Conservation (phyloP, 2,329 filamentous ascomycete genomes). For the Sporothrix pallida region DNA sequence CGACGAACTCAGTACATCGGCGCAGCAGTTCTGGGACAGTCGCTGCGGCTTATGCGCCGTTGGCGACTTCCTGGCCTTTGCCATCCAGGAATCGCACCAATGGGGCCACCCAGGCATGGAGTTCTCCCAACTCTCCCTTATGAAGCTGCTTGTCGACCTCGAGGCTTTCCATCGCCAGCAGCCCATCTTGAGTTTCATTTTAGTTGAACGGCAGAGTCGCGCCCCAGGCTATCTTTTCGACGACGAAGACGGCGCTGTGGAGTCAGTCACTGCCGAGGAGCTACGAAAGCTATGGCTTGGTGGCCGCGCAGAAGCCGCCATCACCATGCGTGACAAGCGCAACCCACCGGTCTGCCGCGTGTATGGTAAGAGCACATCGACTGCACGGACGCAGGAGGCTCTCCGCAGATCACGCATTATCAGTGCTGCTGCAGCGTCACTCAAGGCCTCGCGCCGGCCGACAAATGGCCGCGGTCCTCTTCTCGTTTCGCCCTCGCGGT, state of each 20-base stretch:
- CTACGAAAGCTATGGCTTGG: constrained; percentile 33
- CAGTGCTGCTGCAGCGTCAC: constrained; percentile 34
- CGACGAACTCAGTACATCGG: constrained; percentile 11
- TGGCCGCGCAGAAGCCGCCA: background rate
- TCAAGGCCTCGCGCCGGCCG: constrained; percentile 31
- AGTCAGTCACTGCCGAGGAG: constrained; percentile 33
- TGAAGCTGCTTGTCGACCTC: constrained; percentile 44
- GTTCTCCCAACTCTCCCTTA: constrained; percentile 37
- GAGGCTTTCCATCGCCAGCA: constrained; percentile 45
- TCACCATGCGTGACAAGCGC: background rate
- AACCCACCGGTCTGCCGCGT: constrained; percentile 29
- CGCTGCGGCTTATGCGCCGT: constrained; percentile 37
- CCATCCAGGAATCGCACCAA: constrained; percentile 38
- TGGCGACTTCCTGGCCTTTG: constrained; percentile 36
- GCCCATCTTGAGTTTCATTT: constrained; percentile 44
- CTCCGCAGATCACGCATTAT: constrained; percentile 30
- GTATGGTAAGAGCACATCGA: background rate
- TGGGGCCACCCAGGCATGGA: constrained; percentile 39
- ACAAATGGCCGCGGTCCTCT: constrained; percentile 28
- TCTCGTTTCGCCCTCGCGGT: constrained; percentile 30
- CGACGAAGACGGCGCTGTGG: constrained; percentile 36
- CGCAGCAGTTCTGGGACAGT: constrained; percentile 33
- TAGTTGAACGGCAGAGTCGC: constrained; percentile 34
- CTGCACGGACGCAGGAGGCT: constrained; percentile 9
- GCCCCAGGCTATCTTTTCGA: constrained; percentile 42